These are phyloP conservation scores for Serendipita sp. DNA, from an alignment of 768 basidiomycete genomes.

Conservation along the genomic window DNA sequence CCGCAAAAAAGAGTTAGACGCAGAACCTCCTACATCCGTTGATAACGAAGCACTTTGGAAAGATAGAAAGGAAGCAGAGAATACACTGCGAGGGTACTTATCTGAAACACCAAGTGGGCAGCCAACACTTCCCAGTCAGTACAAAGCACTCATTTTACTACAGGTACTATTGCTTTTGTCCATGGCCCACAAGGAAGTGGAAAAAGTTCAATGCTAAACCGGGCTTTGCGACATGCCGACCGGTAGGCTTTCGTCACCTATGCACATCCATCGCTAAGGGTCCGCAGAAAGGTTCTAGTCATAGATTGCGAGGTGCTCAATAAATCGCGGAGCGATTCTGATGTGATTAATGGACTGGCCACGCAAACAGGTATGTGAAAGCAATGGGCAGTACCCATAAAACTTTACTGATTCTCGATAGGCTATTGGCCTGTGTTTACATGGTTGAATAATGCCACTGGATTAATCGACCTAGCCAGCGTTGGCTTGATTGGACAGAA, in stretches of 20 bases:
- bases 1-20: conserved; percentile 10
- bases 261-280: not conserved
- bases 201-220: conserved; percentile 43
- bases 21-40: conserved; percentile 10
- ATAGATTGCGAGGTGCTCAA: conserved; percentile 72
- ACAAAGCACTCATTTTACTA: not conserved
- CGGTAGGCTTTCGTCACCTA: conserved; percentile 24
- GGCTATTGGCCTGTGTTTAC: conserved; percentile 85
- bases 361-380: conserved; percentile 34
- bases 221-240: conserved; percentile 34
- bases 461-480: conserved; percentile 78
- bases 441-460: conserved; percentile 64
- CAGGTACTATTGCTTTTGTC: conserved; percentile 61
- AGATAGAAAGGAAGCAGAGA: conserved; percentile 66
- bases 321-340: conserved; percentile 50
- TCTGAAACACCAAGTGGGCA: conserved; percentile 55
- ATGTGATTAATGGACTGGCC: conserved; percentile 53
- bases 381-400: not conserved
- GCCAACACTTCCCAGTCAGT: not conserved
- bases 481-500: conserved; percentile 94
- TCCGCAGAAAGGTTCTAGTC: conserved; percentile 41
- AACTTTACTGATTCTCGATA: not conserved
- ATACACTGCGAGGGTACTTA: conserved; percentile 51
- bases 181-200: conserved; percentile 78
- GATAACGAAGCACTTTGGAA: conserved; percentile 48